A percentile compares a stretch with the other conserved stretches of the same genome.
phyloP scores from a whole-genome alignment of 1,284 basidiomycete genomes.

The Volvariella volvacea region DNA sequence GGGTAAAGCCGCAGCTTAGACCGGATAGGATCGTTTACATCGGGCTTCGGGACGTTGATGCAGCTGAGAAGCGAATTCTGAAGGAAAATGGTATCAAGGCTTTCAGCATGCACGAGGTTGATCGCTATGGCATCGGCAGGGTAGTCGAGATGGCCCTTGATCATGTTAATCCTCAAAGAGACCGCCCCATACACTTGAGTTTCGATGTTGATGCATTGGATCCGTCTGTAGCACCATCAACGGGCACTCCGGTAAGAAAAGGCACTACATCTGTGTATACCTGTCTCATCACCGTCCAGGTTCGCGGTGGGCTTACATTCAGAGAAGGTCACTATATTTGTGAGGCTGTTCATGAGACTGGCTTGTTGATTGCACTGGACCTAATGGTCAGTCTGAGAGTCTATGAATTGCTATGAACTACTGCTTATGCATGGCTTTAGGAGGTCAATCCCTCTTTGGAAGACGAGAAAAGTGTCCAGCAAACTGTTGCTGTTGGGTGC shows the following conservation, averaged over 20 bases:
- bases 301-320: slow-evolving; percentile 94
- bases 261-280: neutral
- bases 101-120: slow-evolving; percentile 98
- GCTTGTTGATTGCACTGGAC: slow-evolving; percentile 86
- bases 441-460: slow-evolving; percentile 94
- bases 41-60: slow-evolving; percentile 91
- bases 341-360: slow-evolving; percentile 92
- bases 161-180: slow-evolving; percentile 81
- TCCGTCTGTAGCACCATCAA: slow-evolving; percentile 90
- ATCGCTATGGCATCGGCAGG: slow-evolving; percentile 92
- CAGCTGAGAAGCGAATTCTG: slow-evolving; percentile 85
- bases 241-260: slow-evolving; percentile 79
- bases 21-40: slow-evolving; percentile 86
- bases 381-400: slow-evolving; percentile 62
- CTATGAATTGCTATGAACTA: neutral
- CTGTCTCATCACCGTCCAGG: slow-evolving; percentile 30
- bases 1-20: slow-evolving; percentile 74
- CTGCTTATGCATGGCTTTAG: slow-evolving; percentile 31
- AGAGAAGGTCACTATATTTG: slow-evolving; percentile 97
- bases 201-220: slow-evolving; percentile 97
- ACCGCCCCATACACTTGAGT: slow-evolving; percentile 88
- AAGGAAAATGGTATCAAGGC: slow-evolving; percentile 86
- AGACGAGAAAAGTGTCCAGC: slow-evolving; percentile 66
- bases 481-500: slow-evolving; percentile 93
- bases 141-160: slow-evolving; percentile 96